Conservation (phyloP, 805 yeast genomes). For the Lipomyces lipofer region DNA sequence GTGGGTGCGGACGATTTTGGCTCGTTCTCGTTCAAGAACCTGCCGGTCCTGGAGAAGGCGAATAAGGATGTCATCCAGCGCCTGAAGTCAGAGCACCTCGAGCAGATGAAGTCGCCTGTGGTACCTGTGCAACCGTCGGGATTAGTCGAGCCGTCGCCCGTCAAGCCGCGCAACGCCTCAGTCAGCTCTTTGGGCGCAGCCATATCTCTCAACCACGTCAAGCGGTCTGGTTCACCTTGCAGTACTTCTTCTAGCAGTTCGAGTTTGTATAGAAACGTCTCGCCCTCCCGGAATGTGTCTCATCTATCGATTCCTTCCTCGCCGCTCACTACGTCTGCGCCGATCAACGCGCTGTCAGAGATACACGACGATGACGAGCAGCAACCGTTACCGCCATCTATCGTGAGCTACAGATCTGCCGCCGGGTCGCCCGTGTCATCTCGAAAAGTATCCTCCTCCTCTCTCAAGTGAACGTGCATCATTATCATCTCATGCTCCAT, state of each 20-base stretch:
- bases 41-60: slow-evolving; percentile 88
- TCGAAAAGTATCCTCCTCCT: slow-evolving; percentile 14
- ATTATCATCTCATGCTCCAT: no score
- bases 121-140: slow-evolving; percentile 24
- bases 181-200: slow-evolving; percentile 11
- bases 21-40: slow-evolving; percentile 82
- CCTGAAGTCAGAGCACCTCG: slow-evolving; percentile 78
- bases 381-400: neutral
- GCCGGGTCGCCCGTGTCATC: slow-evolving; percentile 15
- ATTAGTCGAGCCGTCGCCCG: slow-evolving; percentile 27
- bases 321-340: slow-evolving; percentile 24
- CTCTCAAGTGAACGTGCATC: neutral
- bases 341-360: slow-evolving; percentile 13
- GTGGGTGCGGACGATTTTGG: slow-evolving; percentile 69
- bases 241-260: slow-evolving; percentile 23
- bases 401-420: slow-evolving; percentile 2
- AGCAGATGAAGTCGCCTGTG: slow-evolving; percentile 42
- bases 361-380: neutral
- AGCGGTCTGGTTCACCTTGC: slow-evolving; percentile 26
- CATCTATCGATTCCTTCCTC: slow-evolving; percentile 26
- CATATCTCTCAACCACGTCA: slow-evolving; percentile 5
- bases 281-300: slow-evolving; percentile 16
- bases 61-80: slow-evolving; percentile 89
- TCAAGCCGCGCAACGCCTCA: slow-evolving; percentile 24
- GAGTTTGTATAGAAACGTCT: slow-evolving; percentile 20